A percentile compares a stretch with the other conserved stretches of the same genome.
Evolutionary conservation across 352 stramenopile genomes (phyloP).

Genomic region (Blastocystis sp.): DNA sequence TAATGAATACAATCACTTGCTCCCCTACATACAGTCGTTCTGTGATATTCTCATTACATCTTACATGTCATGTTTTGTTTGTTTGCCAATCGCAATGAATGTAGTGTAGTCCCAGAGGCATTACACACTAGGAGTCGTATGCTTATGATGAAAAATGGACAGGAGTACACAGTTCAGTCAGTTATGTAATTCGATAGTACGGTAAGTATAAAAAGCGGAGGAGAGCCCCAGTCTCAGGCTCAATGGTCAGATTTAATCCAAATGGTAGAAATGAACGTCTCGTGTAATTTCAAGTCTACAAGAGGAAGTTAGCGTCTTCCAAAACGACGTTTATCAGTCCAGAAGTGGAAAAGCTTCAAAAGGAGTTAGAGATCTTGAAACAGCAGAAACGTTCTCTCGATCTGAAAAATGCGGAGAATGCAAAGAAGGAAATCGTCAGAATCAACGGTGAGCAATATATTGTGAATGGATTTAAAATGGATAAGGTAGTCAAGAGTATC

Average conservation of each 20-base stretch:
- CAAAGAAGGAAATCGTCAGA: not conserved
- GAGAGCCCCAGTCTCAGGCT: not conserved
- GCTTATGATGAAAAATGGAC: not conserved
- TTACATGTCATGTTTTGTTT: not conserved
- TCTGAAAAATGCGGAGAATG: not conserved
- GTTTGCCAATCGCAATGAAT: not conserved
- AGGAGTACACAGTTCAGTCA: not conserved
- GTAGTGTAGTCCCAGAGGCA: not conserved
- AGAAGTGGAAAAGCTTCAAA: not conserved
- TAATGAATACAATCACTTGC: not conserved
- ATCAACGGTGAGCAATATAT: constrained; percentile 51
- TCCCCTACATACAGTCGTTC: not conserved
- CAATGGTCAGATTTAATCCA: not conserved
- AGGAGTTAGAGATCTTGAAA: not conserved
- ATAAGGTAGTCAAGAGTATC: not conserved
- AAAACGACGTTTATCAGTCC: constrained; percentile 16
- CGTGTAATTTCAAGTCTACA: not conserved
- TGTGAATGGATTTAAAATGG: constrained; percentile 33
- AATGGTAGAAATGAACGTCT: not conserved
- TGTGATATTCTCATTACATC: not conserved
- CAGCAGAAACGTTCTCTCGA: not conserved
- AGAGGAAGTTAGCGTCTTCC: not conserved
- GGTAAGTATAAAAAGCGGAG: not conserved
- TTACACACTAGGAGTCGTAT: not conserved
- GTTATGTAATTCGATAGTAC: not conserved